Conservation (phyloP, 495 filamentous ascomycete species). For the Daldinia childiae region DNA sequence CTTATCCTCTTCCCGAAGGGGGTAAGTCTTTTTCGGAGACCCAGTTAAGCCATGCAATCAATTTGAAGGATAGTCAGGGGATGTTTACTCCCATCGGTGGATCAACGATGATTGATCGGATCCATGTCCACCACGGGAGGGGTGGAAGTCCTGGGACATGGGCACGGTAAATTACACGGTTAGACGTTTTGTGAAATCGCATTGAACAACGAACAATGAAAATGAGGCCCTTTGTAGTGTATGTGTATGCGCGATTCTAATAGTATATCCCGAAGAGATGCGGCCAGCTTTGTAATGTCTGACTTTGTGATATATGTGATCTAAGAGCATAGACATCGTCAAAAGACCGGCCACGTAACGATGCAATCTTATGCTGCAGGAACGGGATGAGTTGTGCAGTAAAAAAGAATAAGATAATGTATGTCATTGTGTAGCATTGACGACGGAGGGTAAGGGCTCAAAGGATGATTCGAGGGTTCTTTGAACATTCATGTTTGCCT, state of each 20-base stretch:
- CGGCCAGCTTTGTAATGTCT: slow-evolving; percentile 1
- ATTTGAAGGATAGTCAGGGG: slow-evolving; percentile 31
- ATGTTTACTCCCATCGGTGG: slow-evolving; percentile 29
- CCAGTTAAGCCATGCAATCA: slow-evolving; percentile 26
- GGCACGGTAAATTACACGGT: slow-evolving; percentile 34
- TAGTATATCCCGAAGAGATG: background rate
- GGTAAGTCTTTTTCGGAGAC: slow-evolving; percentile 17
- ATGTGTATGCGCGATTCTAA: background rate
- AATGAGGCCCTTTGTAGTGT: slow-evolving; percentile 19
- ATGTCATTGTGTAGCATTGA: slow-evolving; percentile 30
- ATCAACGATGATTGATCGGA: slow-evolving; percentile 17
- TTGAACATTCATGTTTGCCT: slow-evolving; percentile 17
- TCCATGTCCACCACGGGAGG: slow-evolving; percentile 25
- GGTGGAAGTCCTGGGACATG: slow-evolving; percentile 21
- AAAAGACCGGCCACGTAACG: slow-evolving; percentile 35
- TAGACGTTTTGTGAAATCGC: slow-evolving; percentile 30
- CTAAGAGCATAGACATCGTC: slow-evolving; percentile 11
- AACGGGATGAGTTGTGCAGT: slow-evolving; percentile 39
- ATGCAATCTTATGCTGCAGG: slow-evolving; percentile 33
- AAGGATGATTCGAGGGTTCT: slow-evolving; percentile 11
- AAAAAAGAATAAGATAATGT: background rate
- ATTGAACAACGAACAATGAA: slow-evolving; percentile 26
- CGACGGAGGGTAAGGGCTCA: background rate
- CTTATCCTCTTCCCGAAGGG: slow-evolving; percentile 19
- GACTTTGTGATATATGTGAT: slow-evolving; percentile 18